Percentiles rank a stretch among this genome's conserved stretches.
phyloP scores from a whole-genome alignment of 345 rosid species.

The Arabis alpina region DNA sequence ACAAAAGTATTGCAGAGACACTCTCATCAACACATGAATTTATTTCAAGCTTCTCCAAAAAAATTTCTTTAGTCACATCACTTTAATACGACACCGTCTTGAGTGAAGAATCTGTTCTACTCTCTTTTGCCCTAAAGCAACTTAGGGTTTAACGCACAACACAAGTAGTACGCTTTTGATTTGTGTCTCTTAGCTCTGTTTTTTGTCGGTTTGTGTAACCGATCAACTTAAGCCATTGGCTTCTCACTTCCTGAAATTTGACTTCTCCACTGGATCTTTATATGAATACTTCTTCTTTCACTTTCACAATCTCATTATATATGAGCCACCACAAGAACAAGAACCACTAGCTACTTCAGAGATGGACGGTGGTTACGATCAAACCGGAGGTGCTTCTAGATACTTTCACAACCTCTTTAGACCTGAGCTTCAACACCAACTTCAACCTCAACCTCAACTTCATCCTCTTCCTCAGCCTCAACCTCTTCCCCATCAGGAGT shows the following conservation, averaged over 20 bases:
- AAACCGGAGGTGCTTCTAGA: conserved; percentile 40
- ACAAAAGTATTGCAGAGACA: conserved; percentile 32
- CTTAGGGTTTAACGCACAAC: conserved; percentile 45
- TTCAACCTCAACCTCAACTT: conserved; percentile 35
- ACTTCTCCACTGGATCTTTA: conserved; percentile 37
- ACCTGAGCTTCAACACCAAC: conserved; percentile 52
- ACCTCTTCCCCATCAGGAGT: conserved; percentile 29
- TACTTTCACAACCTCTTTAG: conserved; percentile 54
- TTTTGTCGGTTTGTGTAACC: conserved; percentile 46
- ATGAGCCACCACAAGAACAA: conserved; percentile 34
- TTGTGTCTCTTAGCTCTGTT: conserved; percentile 41
- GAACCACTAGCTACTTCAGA: conserved; percentile 32
- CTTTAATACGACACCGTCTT: conserved; percentile 34
- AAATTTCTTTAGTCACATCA: neutral
- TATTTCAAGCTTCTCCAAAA: conserved; percentile 31
- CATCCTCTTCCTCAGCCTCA: conserved; percentile 18
- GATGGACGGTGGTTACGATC: conserved; percentile 48
- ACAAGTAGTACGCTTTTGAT: conserved; percentile 31
- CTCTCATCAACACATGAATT: conserved; percentile 30
- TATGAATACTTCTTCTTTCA: conserved; percentile 26
- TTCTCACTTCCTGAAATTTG: conserved; percentile 39
- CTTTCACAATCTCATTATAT: conserved; percentile 23
- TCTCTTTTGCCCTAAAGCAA: conserved; percentile 38
- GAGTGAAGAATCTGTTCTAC: conserved; percentile 30
- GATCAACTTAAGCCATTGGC: conserved; percentile 47